A percentile compares a stretch with the other conserved stretches of the same genome.
Conservation (phyloP, 179 eudicot genomes). For the Vitellaria paradoxa region DNA sequence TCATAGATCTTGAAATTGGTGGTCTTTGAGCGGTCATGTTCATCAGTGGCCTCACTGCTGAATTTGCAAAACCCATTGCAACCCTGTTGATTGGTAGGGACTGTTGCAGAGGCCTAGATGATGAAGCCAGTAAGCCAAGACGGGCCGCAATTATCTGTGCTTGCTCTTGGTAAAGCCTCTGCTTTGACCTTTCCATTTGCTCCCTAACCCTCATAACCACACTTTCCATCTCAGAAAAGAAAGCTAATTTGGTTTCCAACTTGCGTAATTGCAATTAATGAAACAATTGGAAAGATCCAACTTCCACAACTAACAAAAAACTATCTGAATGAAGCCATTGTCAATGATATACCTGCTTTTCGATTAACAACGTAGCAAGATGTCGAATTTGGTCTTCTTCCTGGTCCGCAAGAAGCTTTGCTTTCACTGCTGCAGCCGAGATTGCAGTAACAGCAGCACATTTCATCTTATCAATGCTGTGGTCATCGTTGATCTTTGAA, state of each 20-base stretch:
- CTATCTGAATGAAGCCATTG: not conserved
- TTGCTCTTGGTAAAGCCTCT: conserved; percentile 81
- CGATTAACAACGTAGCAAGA: conserved; percentile 71
- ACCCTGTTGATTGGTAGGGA: conserved; percentile 57
- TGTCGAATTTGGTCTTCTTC: conserved; percentile 90
- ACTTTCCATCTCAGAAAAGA: conserved; percentile 82
- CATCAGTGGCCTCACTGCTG: conserved; percentile 60
- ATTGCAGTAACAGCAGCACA: conserved; percentile 77
- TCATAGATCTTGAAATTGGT: conserved; percentile 60
- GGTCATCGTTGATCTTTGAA: conserved; percentile 34
- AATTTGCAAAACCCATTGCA: conserved; percentile 49
- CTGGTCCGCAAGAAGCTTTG: conserved; percentile 82
- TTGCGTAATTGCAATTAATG: conserved; percentile 64
- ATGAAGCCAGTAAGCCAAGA: conserved; percentile 59
- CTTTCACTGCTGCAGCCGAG: conserved; percentile 96
- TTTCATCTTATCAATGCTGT: conserved; percentile 51
- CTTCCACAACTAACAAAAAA: not conserved
- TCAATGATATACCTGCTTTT: conserved; percentile 68
- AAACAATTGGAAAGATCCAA: conserved; percentile 8
- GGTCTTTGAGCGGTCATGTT: conserved; percentile 61
- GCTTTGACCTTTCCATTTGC: conserved; percentile 82
- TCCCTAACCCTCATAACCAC: conserved; percentile 70
- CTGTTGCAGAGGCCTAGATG: conserved; percentile 59
- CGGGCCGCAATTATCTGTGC: conserved; percentile 87
- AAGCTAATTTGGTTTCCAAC: conserved; percentile 82